Evolutionary conservation across 1,139 yeast species (phyloP).

Genomic region (Pichia sp.): DNA sequence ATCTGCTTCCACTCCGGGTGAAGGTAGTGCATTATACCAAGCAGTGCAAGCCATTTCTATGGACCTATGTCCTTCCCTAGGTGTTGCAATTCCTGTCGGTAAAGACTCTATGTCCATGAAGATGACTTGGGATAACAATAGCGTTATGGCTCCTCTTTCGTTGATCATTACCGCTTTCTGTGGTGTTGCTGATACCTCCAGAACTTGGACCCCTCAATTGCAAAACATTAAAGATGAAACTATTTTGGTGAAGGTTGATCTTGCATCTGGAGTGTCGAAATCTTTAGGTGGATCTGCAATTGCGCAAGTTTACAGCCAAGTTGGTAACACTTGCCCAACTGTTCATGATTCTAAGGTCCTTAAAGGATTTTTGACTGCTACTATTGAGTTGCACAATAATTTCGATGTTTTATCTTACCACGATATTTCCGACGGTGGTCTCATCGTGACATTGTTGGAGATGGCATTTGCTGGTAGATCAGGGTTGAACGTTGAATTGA

Average conservation of each 20-base stretch:
- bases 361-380: slow-evolving; percentile 64
- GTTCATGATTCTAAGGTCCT: slow-evolving; percentile 65
- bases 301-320: slow-evolving; percentile 86
- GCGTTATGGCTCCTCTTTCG: slow-evolving; percentile 94
- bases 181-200: slow-evolving; percentile 77
- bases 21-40: slow-evolving; percentile 90
- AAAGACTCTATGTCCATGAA: slow-evolving; percentile 99
- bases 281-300: slow-evolving; percentile 91
- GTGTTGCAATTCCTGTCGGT: slow-evolving; percentile 93
- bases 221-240: slow-evolving; percentile 45
- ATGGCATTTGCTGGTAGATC: slow-evolving; percentile 97
- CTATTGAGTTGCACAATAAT: slow-evolving; percentile 64
- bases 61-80: slow-evolving; percentile 90
- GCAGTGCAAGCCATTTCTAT: slow-evolving; percentile 96
- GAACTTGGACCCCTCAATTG: slow-evolving; percentile 94
- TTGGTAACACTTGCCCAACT: slow-evolving; percentile 80
- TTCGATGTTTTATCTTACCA: slow-evolving; percentile 83
- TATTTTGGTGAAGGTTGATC: slow-evolving; percentile 72
- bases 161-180: slow-evolving; percentile 88
- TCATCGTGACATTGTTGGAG: slow-evolving; percentile 77
- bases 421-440: slow-evolving; percentile 97
- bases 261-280: slow-evolving; percentile 57
- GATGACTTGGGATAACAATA: slow-evolving; percentile 94
- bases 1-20: slow-evolving; percentile 92
- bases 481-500: slow-evolving; percentile 54